Evolutionary conservation across 192 early-diverging fungal genomes (phyloP), one percentile per base, ranked within the genome.

Genomic region (Coemansia sp.): DNA sequence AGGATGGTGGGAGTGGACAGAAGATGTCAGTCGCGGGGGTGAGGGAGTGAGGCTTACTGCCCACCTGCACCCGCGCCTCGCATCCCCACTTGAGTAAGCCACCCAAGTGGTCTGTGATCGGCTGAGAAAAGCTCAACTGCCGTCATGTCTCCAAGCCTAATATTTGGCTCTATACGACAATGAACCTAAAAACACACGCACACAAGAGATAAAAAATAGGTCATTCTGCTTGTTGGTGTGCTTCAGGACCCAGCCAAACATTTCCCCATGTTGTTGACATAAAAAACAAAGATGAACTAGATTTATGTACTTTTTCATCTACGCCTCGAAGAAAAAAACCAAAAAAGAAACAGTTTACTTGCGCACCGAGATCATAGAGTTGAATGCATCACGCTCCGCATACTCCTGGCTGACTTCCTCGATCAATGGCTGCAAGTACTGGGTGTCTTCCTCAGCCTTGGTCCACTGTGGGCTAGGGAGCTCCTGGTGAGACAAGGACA

Each of bases 351-450:
- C 5, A 12, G 18, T 63, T 71, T 62, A 75, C 80, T 82, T 82
- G 22, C 49, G 59, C 37, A 72, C 72, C 12, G 40, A 38, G 58
- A 76, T 71, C 75, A 85, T 80, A 66, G 85, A 84, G 75, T 93
- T 87, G 74, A 90, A 91, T 65, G 87, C 88, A 49, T 87, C 87
- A 58, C 84, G 89, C 81, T 93, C 92, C 18, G 86, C 86, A 73
- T 86, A 75, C 81, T 98, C 97, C 60, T 80, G 80, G 64, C 90
- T 85, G 37, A 97, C 93, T 68, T 92, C 84, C 30, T 89, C 87
- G 62, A 98, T 84, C 65, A 90, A 65, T 24, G 94, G 93, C 43
- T 82, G 81, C 44, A 98, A 86, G 83, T 98, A 96, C 68, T 89
- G 85, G 60, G 88, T 71, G 86, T 97, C 94, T 52, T 95, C 86